Conservation (phyloP, 2,329 filamentous ascomycete genomes). For the Diaporthe humulicola region DNA sequence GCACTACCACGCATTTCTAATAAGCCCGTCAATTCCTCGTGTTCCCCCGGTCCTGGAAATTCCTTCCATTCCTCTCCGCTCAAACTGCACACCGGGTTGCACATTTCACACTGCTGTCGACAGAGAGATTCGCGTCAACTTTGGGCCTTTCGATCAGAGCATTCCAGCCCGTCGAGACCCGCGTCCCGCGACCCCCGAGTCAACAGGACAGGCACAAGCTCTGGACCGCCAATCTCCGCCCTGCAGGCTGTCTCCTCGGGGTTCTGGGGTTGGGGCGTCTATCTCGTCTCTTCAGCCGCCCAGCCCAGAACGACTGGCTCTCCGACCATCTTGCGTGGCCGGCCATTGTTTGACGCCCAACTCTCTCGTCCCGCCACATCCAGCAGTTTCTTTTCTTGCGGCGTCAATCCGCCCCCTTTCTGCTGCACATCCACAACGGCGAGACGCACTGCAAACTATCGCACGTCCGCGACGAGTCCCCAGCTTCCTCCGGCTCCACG, state of each 20-base stretch:
- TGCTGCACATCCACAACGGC: conserved; percentile 33
- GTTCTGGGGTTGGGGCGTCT: conserved; percentile 36
- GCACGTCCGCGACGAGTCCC: conserved; percentile 36
- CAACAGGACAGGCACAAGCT: conserved; percentile 24
- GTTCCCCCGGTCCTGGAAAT: background rate
- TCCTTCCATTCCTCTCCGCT: conserved; percentile 30
- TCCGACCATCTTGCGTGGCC: conserved; percentile 31
- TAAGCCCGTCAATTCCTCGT: conserved; percentile 17
- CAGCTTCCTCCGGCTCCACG: conserved; percentile 18
- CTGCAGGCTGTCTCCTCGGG: conserved; percentile 19
- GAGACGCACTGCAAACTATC: conserved; percentile 31
- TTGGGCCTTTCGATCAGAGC: conserved; percentile 23
- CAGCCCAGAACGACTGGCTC: conserved; percentile 26
- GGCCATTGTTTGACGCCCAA: conserved; percentile 37
- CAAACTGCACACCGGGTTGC: conserved; percentile 1
- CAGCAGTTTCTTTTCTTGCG: conserved; percentile 31
- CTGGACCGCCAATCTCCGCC: conserved; percentile 25
- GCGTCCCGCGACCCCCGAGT: conserved; percentile 4
- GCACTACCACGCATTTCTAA: conserved; percentile 9
- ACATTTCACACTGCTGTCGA: conserved; percentile 4
- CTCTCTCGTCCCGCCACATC: conserved; percentile 38
- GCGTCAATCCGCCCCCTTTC: conserved; percentile 32
- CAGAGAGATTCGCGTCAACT: conserved; percentile 24
- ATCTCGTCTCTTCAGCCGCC: conserved; percentile 39
- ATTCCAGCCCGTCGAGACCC: conserved; percentile 28